These are phyloP conservation scores for Monarda citriodora DNA, from an alignment of 305 asterid genomes.

Conservation along the genomic window DNA sequence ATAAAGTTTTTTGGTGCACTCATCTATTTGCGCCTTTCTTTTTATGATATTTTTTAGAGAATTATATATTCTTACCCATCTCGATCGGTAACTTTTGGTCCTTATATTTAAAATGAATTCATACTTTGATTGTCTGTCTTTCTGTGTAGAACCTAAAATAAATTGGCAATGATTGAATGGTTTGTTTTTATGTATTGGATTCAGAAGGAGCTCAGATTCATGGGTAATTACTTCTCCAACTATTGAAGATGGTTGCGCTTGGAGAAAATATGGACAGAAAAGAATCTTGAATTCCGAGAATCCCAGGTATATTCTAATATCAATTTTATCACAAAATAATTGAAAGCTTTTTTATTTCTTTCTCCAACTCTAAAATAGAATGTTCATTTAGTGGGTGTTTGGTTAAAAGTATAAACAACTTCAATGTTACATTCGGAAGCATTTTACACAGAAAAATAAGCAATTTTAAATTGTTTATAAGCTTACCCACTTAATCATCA, in stretches of 20 bases:
- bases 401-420: no score
- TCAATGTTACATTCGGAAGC: no score
- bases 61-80: neutral
- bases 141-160: neutral
- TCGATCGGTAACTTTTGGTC: neutral
- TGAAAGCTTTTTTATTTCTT: no score
- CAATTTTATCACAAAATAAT: no score
- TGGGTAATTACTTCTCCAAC: slow-evolving; percentile 28
- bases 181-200: neutral
- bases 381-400: no score
- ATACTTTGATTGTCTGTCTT: neutral
- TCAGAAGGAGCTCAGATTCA: slow-evolving; percentile 46
- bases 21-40: neutral
- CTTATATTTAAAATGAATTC: no score
- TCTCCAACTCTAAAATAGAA: no score
- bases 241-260: slow-evolving; percentile 53
- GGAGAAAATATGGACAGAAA: slow-evolving; percentile 93
- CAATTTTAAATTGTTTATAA: no score
- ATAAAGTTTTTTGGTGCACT: neutral
- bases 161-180: neutral
- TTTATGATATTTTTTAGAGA: neutral
- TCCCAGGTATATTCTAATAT: slow-evolving; percentile 48
- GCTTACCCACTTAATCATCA: no score
- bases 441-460: no score
- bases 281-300: slow-evolving; percentile 34